phyloP scores from a whole-genome alignment of 306 rosid species.

The Quercus alba region DNA sequence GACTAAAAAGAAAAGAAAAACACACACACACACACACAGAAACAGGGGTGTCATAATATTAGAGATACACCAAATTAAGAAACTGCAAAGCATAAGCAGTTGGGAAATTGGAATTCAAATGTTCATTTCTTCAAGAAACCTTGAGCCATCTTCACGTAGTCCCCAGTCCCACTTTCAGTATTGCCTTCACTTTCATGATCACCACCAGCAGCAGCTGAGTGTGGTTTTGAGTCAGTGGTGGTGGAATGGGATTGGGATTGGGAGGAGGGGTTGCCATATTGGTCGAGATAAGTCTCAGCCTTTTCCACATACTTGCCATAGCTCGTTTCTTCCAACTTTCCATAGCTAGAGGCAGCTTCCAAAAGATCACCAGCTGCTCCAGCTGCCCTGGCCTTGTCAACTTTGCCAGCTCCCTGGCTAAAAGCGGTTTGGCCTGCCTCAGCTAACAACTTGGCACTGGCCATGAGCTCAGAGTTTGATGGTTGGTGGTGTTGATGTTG shows the following conservation, averaged over 20 bases:
- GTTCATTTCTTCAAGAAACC: constrained; percentile 25
- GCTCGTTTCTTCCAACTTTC: constrained; percentile 24
- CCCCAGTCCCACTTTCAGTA: neutral
- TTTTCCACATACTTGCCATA: constrained; percentile 12
- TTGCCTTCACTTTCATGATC: too few species aligned
- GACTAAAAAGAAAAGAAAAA: neutral
- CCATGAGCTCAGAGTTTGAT: constrained; percentile 19
- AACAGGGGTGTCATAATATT: too few species aligned
- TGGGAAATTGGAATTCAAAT: neutral
- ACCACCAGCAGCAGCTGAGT: neutral
- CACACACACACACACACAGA: neutral
- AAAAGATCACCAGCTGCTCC: constrained; percentile 21
- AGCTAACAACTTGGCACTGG: constrained; percentile 28
- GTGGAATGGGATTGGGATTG: neutral
- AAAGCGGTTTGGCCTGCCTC: neutral
- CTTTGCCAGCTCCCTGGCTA: neutral
- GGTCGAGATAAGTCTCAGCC: constrained; percentile 28
- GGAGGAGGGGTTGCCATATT: neutral
- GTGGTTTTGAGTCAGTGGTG: neutral
- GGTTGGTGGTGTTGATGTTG: neutral
- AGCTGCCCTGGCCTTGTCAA: constrained; percentile 26
- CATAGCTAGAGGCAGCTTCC: constrained; percentile 18
- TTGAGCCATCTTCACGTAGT: constrained; percentile 22
- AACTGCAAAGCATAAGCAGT: neutral
- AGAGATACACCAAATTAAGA: neutral